A percentile compares a stretch with the other conserved stretches of the same genome.
Evolutionary conservation across 1,139 yeast species (phyloP).

Genomic region (Taphrina confusa): DNA sequence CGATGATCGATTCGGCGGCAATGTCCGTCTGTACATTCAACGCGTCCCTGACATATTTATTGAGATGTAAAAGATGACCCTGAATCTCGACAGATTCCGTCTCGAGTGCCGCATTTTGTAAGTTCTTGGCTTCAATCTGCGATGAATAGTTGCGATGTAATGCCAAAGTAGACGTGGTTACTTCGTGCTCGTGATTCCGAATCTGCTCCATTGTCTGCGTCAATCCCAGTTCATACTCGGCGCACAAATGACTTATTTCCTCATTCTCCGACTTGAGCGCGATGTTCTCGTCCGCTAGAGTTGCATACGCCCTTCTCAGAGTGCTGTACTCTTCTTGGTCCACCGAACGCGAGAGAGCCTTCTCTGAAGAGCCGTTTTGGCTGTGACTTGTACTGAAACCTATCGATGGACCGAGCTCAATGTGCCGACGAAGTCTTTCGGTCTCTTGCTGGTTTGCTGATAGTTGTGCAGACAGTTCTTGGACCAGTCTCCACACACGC

Average conservation of each 20-base stretch:
- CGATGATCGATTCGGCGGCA: conserved; percentile 10
- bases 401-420: conserved; percentile 12
- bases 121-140: neutral
- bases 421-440: conserved; percentile 23
- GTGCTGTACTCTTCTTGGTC: neutral
- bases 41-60: conserved; percentile 11
- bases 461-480: conserved; percentile 28
- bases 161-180: conserved; percentile 6
- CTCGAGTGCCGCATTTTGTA: neutral
- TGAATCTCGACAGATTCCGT: conserved; percentile 1
- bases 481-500: conserved; percentile 34
- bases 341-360: neutral
- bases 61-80: conserved; percentile 5
- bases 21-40: conserved; percentile 14
- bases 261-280: conserved; percentile 8
- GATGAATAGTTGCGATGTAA: conserved; percentile 16
- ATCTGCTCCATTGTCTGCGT: conserved; percentile 22
- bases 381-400: conserved; percentile 4
- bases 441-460: conserved; percentile 31
- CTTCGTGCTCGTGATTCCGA: conserved; percentile 16
- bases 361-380: neutral
- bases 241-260: conserved; percentile 8
- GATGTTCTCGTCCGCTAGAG: conserved; percentile 10
- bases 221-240: conserved; percentile 25
- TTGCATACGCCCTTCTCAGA: neutral